These are phyloP conservation scores for Diaporthe destruens DNA, from an alignment of 2,329 filamentous ascomycete species.

Conservation along the genomic window DNA sequence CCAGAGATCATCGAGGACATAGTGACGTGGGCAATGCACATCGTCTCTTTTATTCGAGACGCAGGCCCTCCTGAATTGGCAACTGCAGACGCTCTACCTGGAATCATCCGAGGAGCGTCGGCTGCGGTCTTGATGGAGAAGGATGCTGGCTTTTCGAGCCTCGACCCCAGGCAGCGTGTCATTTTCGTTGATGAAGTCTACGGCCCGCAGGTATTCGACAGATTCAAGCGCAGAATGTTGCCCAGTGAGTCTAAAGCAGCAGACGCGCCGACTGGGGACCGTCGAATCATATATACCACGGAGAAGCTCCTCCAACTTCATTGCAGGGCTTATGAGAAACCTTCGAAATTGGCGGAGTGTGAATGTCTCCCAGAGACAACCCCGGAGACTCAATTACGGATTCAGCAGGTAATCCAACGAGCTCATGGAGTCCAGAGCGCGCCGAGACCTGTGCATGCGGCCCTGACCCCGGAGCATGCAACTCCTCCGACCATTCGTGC, in stretches of 20 bases:
- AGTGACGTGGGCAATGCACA: constrained; percentile 15
- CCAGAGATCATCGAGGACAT: constrained; percentile 18
- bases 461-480: background rate
- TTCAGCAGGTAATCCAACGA: background rate
- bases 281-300: background rate
- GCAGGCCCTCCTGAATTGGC: constrained; percentile 9
- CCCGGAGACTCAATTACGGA: background rate
- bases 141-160: background rate
- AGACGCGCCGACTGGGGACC: background rate
- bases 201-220: background rate
- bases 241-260: background rate
- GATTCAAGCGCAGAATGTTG: background rate
- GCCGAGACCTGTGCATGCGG: background rate
- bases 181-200: background rate
- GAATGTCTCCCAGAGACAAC: constrained; percentile 11
- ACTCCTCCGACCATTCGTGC: background rate
- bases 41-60: constrained; percentile 6
- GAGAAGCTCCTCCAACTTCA: constrained; percentile 21
- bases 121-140: constrained; percentile 12
- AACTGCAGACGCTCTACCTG: background rate
- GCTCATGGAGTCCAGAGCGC: background rate
- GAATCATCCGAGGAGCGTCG: constrained; percentile 26
- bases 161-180: background rate
- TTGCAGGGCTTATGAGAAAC: background rate
- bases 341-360: constrained; percentile 5